Evolutionary conservation across 2,329 filamentous ascomycete species (phyloP).

Genomic region (Phaeophleospora eucalypticola): DNA sequence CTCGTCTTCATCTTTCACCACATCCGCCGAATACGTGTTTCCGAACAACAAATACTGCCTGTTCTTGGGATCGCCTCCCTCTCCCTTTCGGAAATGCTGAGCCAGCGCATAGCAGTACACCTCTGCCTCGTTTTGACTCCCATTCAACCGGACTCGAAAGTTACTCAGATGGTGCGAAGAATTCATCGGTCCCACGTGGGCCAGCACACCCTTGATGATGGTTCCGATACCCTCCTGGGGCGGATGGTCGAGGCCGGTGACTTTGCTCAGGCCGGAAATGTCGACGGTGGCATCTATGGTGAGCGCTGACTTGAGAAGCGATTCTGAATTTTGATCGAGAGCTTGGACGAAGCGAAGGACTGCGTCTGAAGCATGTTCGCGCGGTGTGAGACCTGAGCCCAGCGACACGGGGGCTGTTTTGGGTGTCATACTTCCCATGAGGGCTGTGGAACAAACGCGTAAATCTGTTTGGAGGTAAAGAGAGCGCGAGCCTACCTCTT

Average conservation of each 20-base stretch:
- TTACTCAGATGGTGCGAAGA: conserved; percentile 23
- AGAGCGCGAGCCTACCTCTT: neutral
- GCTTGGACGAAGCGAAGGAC: conserved; percentile 28
- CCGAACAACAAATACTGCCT: conserved; percentile 26
- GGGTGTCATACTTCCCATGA: neutral
- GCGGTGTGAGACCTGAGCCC: conserved; percentile 1
- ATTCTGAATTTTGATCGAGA: conserved; percentile 27
- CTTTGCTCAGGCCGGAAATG: conserved; percentile 21
- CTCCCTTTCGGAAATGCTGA: conserved; percentile 28
- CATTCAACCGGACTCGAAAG: conserved; percentile 31
- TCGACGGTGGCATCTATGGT: conserved; percentile 19
- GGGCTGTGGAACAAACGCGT: neutral
- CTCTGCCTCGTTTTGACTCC: conserved; percentile 27
- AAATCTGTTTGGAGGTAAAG: neutral
- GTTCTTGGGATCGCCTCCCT: conserved; percentile 24
- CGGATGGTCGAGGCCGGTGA: conserved; percentile 21
- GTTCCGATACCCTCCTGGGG: conserved; percentile 13
- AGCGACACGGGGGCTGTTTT: neutral
- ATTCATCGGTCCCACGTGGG: conserved; percentile 4
- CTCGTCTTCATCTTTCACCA: conserved; percentile 19
- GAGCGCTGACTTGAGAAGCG: conserved; percentile 31
- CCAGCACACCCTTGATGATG: conserved; percentile 17
- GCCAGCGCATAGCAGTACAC: conserved; percentile 25
- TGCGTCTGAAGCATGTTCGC: conserved; percentile 32
- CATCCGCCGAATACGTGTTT: conserved; percentile 28